Conservation (phyloP, 2,329 filamentous ascomycete genomes). For the Thielaviopsis musarum region DNA sequence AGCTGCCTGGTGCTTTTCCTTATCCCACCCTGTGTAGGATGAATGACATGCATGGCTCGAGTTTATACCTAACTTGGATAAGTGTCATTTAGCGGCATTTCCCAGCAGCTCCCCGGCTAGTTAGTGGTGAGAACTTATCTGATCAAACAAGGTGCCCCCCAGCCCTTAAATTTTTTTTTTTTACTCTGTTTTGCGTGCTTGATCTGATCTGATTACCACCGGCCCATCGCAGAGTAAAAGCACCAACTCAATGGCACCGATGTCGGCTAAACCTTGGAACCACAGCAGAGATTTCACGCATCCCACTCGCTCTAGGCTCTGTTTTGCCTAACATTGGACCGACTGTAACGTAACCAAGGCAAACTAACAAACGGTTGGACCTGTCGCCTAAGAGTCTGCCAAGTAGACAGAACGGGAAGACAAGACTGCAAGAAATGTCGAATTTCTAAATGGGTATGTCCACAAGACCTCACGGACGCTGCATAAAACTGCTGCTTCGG, state of each 20-base stretch:
- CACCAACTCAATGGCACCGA: not conserved
- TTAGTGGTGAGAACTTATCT: not conserved
- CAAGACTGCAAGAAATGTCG: not conserved
- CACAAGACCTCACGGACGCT: too few species aligned
- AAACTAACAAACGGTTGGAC: too few species aligned
- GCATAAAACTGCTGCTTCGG: too few species aligned
- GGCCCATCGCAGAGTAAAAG: not conserved
- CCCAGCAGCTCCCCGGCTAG: not conserved
- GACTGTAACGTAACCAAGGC: not conserved
- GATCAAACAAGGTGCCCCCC: not conserved
- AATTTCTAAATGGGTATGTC: not conserved
- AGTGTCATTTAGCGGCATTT: not conserved
- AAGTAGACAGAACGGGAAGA: not conserved
- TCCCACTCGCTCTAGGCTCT: not conserved
- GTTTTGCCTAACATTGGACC: not conserved
- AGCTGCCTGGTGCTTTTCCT: not conserved
- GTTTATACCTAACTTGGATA: not conserved
- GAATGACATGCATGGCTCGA: not conserved
- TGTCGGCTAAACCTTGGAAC: not conserved
- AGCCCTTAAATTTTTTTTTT: not conserved
- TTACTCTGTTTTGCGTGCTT: not conserved
- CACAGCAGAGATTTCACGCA: not conserved
- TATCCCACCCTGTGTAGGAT: not conserved
- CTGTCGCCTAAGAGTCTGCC: too few species aligned
- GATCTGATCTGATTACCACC: not conserved